phyloP scores from a whole-genome alignment of 345 rosid genomes.

The Gossypium sturtianum region DNA sequence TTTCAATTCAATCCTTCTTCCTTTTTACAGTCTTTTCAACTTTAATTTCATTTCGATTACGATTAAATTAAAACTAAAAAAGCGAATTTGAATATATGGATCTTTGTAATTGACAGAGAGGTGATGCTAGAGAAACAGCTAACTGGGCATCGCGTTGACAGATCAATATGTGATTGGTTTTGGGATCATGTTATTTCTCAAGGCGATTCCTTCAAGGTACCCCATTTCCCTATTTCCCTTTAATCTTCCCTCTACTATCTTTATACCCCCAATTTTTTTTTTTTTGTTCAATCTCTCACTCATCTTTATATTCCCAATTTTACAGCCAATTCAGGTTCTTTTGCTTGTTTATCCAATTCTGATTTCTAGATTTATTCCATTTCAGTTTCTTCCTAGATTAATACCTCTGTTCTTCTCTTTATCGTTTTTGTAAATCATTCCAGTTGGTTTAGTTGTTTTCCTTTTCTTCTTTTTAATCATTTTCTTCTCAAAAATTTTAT shows the following conservation, averaged over 20 bases:
- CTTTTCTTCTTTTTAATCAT: background rate
- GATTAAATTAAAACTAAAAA: background rate
- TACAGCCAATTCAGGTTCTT: background rate
- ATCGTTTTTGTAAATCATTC: background rate
- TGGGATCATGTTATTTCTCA: slow-evolving; percentile 80
- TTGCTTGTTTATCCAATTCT: background rate
- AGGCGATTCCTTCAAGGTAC: slow-evolving; percentile 69
- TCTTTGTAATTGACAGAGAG: slow-evolving; percentile 42
- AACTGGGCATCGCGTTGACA: slow-evolving; percentile 87
- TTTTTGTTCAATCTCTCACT: slow-evolving; percentile 7
- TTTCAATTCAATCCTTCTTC: background rate
- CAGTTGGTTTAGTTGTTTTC: slow-evolving; percentile 9
- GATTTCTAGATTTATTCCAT: slow-evolving; percentile 5
- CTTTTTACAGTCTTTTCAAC: background rate
- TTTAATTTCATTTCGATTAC: background rate
- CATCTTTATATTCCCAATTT: slow-evolving; percentile 4
- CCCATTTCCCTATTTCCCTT: background rate
- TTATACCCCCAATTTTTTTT: background rate
- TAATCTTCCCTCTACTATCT: background rate
- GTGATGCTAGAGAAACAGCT: slow-evolving; percentile 97
- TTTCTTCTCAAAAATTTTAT: background rate
- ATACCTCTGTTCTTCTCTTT: background rate
- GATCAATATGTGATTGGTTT: slow-evolving; percentile 92
- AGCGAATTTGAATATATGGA: slow-evolving; percentile 1
- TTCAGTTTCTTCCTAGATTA: background rate